Evolutionary conservation across 139 green algal species (phyloP), one percentile per base, ranked within the genome.

Genomic region (Chlorella sp.): DNA sequence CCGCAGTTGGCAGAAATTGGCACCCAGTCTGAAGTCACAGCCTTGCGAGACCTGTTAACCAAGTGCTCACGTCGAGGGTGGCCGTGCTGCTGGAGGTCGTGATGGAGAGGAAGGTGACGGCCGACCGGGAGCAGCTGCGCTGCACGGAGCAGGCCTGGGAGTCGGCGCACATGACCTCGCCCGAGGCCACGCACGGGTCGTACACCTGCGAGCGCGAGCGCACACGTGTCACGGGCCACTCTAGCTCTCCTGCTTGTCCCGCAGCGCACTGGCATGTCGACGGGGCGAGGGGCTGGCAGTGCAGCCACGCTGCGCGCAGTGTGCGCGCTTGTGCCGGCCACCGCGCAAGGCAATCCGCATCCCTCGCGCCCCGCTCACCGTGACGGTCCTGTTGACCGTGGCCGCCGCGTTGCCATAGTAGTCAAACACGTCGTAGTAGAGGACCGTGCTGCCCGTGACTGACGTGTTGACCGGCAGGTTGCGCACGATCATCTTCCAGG

Each of bases 371-470:
- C n/a, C n/a, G n/a, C n/a, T n/a, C n/a, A n/a, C n/a, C 42, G 60
- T 31, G 14, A 82, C 61, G 23, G 23, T 55, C 26, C 77, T 67
- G 33, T 42, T 62, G 4, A 78, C 5, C 6, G 42, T 49, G 24
- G 2, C 17, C 27, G 77, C 71, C 29, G 35, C 2, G 63, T 80
- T 80, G 34, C 69, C 69, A 10, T 30, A 27, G 32, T 66, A 83
- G 64, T 83, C 73, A 27, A 34, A 83, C 42, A 71, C 73, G 42
- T 74, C 69, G 64, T 83, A 79, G 14, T 61, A 33, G 30, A 80
- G 59, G 34, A 75, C n/a, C 1, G 72, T 78, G 33, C 14, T 24
- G 31, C 30, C 29, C 22, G 61, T 34, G 10, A 55, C 10, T 10
- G 10, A 26, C 2, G 51, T 74, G n/a, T 75, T n/a, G 35, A 75